Conservation (phyloP, 1,139 yeast species). For the Saccharomyces pastorianus region DNA sequence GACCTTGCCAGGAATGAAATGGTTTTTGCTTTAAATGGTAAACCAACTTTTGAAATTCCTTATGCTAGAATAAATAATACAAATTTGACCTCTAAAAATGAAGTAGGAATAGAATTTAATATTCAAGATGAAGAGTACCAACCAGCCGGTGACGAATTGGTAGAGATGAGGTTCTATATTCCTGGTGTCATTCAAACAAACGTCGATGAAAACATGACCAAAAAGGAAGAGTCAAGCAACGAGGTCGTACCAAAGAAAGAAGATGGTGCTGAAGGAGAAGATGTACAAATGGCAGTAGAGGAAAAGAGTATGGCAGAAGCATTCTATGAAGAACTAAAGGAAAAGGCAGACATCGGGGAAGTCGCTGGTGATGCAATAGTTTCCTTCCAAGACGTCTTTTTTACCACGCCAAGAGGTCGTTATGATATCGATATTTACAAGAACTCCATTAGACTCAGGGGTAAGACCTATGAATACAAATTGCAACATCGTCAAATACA, state of each 20-base stretch:
- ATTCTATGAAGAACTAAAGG: conserved; percentile 85
- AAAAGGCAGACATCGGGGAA: conserved; percentile 92
- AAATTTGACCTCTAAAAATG: conserved; percentile 88
- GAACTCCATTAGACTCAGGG: conserved; percentile 81
- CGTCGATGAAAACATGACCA: conserved; percentile 33
- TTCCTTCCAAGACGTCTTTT: conserved; percentile 81
- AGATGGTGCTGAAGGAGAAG: conserved; percentile 38
- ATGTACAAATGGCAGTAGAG: conserved; percentile 38
- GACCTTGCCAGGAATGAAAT: conserved; percentile 90
- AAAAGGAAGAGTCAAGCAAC: conserved; percentile 23
- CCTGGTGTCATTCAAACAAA: conserved; percentile 62
- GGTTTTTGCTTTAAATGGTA: conserved; percentile 76
- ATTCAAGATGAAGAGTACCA: conserved; percentile 50
- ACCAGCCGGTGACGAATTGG: conserved; percentile 87
- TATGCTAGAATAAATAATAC: conserved; percentile 73
- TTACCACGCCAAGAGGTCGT: conserved; percentile 97
- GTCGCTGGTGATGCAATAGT: conserved; percentile 96
- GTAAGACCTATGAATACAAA: conserved; percentile 96
- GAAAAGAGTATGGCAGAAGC: conserved; percentile 72
- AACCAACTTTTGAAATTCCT: conserved; percentile 88
- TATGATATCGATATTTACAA: conserved; percentile 94
- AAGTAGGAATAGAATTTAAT: conserved; percentile 83
- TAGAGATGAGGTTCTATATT: conserved; percentile 84
- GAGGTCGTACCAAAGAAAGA: conserved; percentile 32
- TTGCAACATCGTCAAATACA: conserved; percentile 86